Evolutionary conservation across 2,329 filamentous ascomycete species (phyloP), one percentile per base, ranked within the genome.

Genomic region (Colletotrichum sp.): DNA sequence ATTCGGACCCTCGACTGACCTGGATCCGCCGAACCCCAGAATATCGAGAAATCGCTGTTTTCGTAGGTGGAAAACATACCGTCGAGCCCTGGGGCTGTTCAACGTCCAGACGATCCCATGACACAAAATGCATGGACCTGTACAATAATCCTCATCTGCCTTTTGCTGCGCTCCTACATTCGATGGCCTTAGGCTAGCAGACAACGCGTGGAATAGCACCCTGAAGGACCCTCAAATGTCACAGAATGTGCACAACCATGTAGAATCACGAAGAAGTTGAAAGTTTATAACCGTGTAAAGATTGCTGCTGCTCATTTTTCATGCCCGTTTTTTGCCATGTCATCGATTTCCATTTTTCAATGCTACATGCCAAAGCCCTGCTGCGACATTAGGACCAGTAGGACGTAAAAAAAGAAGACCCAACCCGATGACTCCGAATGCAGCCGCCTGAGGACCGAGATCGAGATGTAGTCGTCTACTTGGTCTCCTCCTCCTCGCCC

Each of bases 401-500:
- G 82, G 83, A 82, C 81, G 78, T 81, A 84, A 84, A 84, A 85
- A 87, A 83, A 86, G 72, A 76, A 75, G 85, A 87, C 87, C 87
- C 85, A 88, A 88, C 86, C 85, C 87, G 85, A 86, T 89, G 87
- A 90, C 88, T 89, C 88, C 88, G 85, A 88, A 89, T 89, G 87
- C 86, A 88, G 86, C 86, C 86, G 86, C 85, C 86, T 86, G 84
- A 87, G 72, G 72, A 74, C 72, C 84, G 87, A 84, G 83, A 86
- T 85, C 83, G 82, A 83, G 82, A 83, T 83, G 80, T 86, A 51
- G 77, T 82, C 81, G 78, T 83, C 81, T 84, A 87, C 82, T 84
- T 84, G 81, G 84, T 86, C 83, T 89, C 87, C 83, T 89, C 89
- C 82, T 90, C 91, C 83, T 95, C 95, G 85, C 90, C 95, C 83